Base-by-base conservation (phyloP, 2,329 filamentous ascomycete genomes). In the Xylaria sp. region DNA sequence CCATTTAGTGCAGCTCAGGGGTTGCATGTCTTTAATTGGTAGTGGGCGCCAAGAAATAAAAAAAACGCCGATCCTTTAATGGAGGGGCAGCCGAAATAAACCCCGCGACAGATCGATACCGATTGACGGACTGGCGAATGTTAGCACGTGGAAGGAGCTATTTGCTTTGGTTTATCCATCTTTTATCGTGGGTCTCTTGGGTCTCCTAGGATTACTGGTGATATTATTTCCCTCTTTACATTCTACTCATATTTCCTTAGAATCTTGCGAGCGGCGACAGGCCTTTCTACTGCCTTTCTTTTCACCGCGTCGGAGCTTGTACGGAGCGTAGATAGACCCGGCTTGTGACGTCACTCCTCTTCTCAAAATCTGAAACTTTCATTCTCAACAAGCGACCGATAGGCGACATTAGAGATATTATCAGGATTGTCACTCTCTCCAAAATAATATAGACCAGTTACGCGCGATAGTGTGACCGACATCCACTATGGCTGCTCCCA, bases 111-210 rank as follows among this genome's bases (percentile, higher is more conserved):
- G 52, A 32, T 6, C 3, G 44, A 58, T 28, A 28, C 18, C n/a
- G 46, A 48, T 48, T 48, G 8, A 48, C 46, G 46, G n/a, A 68
- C 59, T 56, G 44, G 46, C 68, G 48, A 61, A 65, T 70, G 46
- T 50, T 58, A 18, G 59, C 60, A 69, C 67, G 67, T 69, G 59
- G 63, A 51, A 66, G 37, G 59, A 57, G 44, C 61, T 65, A 34
- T 56, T 48, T 56, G 54, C 50, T 60, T 57, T 32, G 52, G 37
- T 55, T 54, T 15, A 20, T 15, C 20, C 58, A 28, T 63, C 25
- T 64, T 37, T 37, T n/a, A 39, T 55, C 44, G 10, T 32, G 12
- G 56, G 20, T 32, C 52, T 25, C 52, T 63, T 64, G 34, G 34
- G 10, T 10, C 34, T 1, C 8, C 18, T 46, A 10, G n/a, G n/a